phyloP scores from a whole-genome alignment of 192 early-diverging fungal genomes.

The Rhizophagus clarus region DNA sequence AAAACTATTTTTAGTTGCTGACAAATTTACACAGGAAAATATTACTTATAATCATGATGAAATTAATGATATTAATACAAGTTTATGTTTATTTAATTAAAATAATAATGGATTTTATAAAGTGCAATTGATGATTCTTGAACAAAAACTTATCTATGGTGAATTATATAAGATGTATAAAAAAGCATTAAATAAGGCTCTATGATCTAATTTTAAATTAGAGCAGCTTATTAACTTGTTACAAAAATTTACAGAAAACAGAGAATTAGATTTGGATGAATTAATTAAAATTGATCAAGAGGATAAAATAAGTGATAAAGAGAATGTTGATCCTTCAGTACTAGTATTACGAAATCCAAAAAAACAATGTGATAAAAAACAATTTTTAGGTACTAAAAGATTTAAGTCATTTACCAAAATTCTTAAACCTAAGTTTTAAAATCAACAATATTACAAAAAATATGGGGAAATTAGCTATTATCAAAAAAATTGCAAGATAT shows the following conservation, averaged over 20 bases:
- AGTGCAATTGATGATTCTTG: not conserved
- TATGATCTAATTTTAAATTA: not conserved
- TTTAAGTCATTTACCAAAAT: not conserved
- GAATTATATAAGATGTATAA: not conserved
- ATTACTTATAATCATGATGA: not conserved
- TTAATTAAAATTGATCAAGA: no score
- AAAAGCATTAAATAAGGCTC: not conserved
- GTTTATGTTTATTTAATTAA: not conserved
- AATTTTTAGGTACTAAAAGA: not conserved
- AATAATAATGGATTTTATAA: not conserved
- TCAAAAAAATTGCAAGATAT: slow-evolving; percentile 1
- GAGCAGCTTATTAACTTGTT: not conserved
- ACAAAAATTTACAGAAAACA: no score
- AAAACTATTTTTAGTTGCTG: no score
- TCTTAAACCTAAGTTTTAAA: not conserved
- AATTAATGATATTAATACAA: not conserved
- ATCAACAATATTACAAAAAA: not conserved
- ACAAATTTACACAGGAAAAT: not conserved
- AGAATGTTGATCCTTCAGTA: no score
- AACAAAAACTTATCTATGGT: not conserved
- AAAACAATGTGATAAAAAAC: not conserved
- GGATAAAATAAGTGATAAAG: no score
- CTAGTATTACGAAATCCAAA: not conserved
- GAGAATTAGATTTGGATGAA: no score
- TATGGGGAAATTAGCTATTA: not conserved